Conservation (phyloP, 441 rosid species). For the Hura crepitans region DNA sequence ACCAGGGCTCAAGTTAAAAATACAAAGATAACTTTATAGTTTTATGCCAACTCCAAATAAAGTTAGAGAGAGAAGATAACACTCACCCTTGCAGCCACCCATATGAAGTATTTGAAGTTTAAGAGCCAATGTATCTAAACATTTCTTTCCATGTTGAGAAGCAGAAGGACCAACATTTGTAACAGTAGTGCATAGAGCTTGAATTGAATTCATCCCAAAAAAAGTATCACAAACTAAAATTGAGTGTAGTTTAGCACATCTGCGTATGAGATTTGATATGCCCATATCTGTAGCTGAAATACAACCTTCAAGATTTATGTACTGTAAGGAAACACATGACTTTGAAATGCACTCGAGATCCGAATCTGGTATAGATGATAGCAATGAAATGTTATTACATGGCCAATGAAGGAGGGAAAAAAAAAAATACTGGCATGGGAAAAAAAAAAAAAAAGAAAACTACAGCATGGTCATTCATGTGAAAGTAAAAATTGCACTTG, state of each 20-base stretch:
- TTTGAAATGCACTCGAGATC: constrained; percentile 46
- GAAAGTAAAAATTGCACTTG: neutral
- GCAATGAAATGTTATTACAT: constrained; percentile 16
- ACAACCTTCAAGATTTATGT: constrained; percentile 74
- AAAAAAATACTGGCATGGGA: neutral
- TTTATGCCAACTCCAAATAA: constrained; percentile 13
- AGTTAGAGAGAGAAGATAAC: constrained; percentile 17
- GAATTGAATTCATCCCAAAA: constrained; percentile 54
- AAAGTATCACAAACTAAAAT: constrained; percentile 66
- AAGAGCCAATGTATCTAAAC: constrained; percentile 37
- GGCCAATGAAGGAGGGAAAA: constrained; percentile 4
- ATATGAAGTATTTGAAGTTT: constrained; percentile 66
- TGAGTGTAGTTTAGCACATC: constrained; percentile 49
- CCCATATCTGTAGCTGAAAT: constrained; percentile 56
- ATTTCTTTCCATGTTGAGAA: constrained; percentile 26
- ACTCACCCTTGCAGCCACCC: constrained; percentile 69
- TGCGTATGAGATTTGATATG: constrained; percentile 48
- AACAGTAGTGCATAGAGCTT: constrained; percentile 47
- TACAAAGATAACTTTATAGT: neutral
- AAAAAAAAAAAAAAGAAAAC: constrained; percentile 3
- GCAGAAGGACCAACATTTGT: constrained; percentile 28
- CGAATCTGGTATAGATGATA: constrained; percentile 46
- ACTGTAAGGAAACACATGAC: constrained; percentile 43
- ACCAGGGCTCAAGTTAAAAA: neutral
- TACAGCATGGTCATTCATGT: neutral